Evolutionary conservation across 140 eudicot species (phyloP).

Genomic region (Senecio squalidus): DNA sequence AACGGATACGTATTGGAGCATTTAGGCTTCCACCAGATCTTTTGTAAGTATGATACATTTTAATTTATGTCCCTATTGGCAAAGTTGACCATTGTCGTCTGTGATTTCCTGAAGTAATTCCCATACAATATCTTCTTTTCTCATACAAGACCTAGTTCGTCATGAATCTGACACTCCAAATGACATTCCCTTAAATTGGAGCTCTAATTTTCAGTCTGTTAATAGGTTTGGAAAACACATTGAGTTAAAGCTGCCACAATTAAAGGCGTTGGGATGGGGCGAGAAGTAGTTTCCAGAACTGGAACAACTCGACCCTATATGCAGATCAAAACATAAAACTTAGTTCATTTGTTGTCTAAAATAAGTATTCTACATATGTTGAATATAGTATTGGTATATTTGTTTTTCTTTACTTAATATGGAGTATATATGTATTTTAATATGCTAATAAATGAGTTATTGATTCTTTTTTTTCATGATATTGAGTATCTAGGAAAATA

Average conservation of each 20-base stretch:
- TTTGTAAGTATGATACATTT: conserved; percentile 41
- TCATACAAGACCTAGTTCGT: too few relatives aligned
- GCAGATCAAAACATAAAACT: background rate
- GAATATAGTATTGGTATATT: too few relatives aligned
- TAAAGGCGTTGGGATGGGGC: conserved; percentile 67
- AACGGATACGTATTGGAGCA: conserved; percentile 83
- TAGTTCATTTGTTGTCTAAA: background rate
- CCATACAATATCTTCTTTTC: too few relatives aligned
- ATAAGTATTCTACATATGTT: too few relatives aligned
- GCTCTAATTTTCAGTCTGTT: background rate
- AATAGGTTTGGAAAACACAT: conserved; percentile 69
- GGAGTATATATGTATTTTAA: too few relatives aligned
- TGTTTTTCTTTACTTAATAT: too few relatives aligned
- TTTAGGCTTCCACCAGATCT: conserved; percentile 93
- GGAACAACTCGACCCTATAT: background rate
- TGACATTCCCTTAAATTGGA: background rate
- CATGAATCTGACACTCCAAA: too few relatives aligned
- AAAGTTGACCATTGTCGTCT: too few relatives aligned
- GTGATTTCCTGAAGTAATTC: too few relatives aligned
- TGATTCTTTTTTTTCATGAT: too few relatives aligned
- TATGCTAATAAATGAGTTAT: too few relatives aligned
- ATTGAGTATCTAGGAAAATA: too few relatives aligned
- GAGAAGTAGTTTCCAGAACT: conserved; percentile 10
- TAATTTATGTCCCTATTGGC: background rate
- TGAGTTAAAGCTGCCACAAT: conserved; percentile 51